Base-by-base conservation (phyloP, 2,329 filamentous ascomycete species). In the Phymatotrichopsis omnivora region DNA sequence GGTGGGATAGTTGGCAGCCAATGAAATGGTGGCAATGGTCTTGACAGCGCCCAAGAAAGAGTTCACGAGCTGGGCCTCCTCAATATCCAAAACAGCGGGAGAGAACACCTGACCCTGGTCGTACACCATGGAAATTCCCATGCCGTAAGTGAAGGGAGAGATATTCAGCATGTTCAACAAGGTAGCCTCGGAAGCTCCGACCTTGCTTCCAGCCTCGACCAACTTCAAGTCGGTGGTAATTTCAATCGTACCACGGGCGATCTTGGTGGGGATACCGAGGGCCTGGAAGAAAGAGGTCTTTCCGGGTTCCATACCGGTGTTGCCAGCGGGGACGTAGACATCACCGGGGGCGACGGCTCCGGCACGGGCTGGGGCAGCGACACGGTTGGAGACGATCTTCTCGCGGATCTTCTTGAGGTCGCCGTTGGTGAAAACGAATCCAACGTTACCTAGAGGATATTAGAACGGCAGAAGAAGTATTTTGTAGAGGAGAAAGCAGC, bases 231-330 rank as follows among this genome's bases (percentile, higher is more conserved):
- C 91, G 63, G 80, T 75, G 57, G 87, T 95, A 67, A 98, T 98
- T 85, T 98, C 91, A 73, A 98, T 98, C 73, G 91, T 98, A 93
- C 91, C 93, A 93, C 91, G 91, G 68, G 91, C 91, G 74, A 98
- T 98, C 86, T 98, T 98, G 79, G 91, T 98, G 67, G 91, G 91
- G 68, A 98, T 86, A 85, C 89, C 89, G 72, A 98, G 91, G 64
- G 91, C 91, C 82, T 98, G 91, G 87, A 98, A 98, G 86, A 98
- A 98, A 67, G 91, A 96, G 65, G 91, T 98, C 84, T 98, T 98
- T 71, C 93, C 93, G 67, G 91, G 93, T 72, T 98, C 91, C 91
- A 98, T 98, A 74, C 91, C 91, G 64, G 91, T 98, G 83, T 98
- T 98, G 72, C 91, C 91, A 61, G 87, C 91, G 60, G 91, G 91